Evolutionary conservation across 495 filamentous ascomycete genomes (phyloP), one percentile per base, ranked within the genome.

Genomic region (Pseudomonodictys pantanalensis): DNA sequence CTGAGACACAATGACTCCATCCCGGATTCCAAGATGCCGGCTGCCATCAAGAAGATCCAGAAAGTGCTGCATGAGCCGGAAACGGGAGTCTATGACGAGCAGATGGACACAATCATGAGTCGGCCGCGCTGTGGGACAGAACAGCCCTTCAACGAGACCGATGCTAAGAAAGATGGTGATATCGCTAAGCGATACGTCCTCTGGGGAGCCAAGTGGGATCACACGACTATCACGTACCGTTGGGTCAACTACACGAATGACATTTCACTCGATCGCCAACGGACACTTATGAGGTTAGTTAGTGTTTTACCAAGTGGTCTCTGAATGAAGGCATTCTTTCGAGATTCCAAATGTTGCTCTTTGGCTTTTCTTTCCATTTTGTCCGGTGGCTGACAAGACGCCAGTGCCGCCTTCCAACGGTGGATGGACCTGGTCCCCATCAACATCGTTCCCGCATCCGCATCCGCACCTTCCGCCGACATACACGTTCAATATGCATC

Each of bases 201-300:
- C 2, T 64, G 54, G 54, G 61, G 61, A n/a, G 28, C 61, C 17
- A 64, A 64, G 33, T 64, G 61, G 61, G 55, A 64, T 45, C 61
- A 59, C 30, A 53, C 61, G 12, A 17, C 54, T 6, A 47, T 64
- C 23, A 64, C 61, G 10, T 64, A 64, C 25, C 47, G 32, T 8
- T 64, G 58, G 32, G 20, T 54, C 23, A 64, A 64, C 44, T 64
- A 46, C 35, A 59, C 61, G 1, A 23, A 38, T 7, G 61, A 64
- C 29, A 9, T 64, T 4, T 12, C 45, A 1, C 10, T n/a, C 24
- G 53, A 56, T 25, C n/a, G 33, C 25, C 60, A 63, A 23, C 44
- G 46, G 39, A 20, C 54, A 2, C 52, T 52, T 6, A 10, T 63
- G 3, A 58, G 52, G 60, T 58, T 38, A 12, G 52, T 57, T 5